Evolutionary conservation across 164 flowering plant genomes (phyloP), one percentile per base, ranked within the genome.

Genomic region (Dillenia suffruticosa): DNA sequence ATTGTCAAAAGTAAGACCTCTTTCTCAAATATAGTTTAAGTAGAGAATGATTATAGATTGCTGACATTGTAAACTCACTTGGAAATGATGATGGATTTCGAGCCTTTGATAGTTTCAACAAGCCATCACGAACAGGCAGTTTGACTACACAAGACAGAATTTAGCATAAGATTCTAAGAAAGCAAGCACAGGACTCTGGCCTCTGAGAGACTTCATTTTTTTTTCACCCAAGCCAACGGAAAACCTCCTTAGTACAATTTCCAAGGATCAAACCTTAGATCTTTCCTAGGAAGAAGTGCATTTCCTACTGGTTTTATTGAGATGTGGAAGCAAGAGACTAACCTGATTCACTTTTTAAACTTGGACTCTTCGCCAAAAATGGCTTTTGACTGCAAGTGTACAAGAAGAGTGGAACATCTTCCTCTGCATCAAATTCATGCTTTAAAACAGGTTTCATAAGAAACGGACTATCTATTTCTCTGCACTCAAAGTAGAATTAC

Each of bases 31-130:
- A 7, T 53, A 2, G 9, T 12, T 12, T 48, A 49, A 46, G 11
- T 46, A 40, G 9, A 54, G 6, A 48, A n/a, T 24, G 1, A 13
- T 44, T 24, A 44, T 43, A 44, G 11, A 17, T 59, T 19, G 3
- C 11, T 46, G 10, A 19, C 9, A n/a, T 6, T 40, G 8, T 26
- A 9, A 58, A 16, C 40, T 44, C 32, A 79, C 85, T 84, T 81
- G 90, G 56, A 79, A 81, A 58, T 74, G 80, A 81, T 46, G 68
- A 59, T 15, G 76, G 77, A 70, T 69, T 78, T 64, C 67, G 61
- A 50, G 59, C 54, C 52, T 57, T 81, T 8, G 79, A 52, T 9
- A 46, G 58, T 5, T 58, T 32, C 24, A 77, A 65, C 1, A 61
- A 44, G 53, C 68, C 74, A 64, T 70, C 72, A 5, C 62, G 71